Evolutionary conservation across 805 yeast genomes (phyloP), one percentile per base, ranked within the genome.

Genomic region (Ogataea sp.): DNA sequence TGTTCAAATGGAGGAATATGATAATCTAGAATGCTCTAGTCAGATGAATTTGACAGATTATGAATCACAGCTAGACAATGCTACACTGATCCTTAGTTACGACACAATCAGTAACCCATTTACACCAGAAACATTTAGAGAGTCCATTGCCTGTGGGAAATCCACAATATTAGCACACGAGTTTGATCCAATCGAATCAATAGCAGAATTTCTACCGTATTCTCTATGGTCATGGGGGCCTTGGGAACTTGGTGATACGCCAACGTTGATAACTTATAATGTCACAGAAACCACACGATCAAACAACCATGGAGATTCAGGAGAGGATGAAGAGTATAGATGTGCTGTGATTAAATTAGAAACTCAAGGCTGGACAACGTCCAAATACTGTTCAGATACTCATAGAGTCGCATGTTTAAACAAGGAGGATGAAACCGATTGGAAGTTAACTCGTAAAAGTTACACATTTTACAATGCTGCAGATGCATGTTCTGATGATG

Each of bases 221-320:
- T 58, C 71, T 0, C 42, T 72, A 28, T 88, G 96, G 96, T 72
- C 90, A 2, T 88, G 96, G 96, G 72, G 68, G 0, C 52, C 67
- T 0, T 56, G 60, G 9, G 73, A 81, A 51, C 93, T 93, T 1
- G 24, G 17, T 27, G 26, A 17, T 4, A 34, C 31, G 2, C 36
- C 36, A 23, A n/a, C 21, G 24, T 15, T 10, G 24, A 16, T 27
- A 31, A 15, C 34, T 4, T 16, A 30, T 30, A 30, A 39, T 17
- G 34, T 29, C 2, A 35, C 42, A 13, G 25, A 33, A n/a, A 8
- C 31, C 1, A 26, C 24, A 13, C 20, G 14, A 3, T 18, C 21
- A 10, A 31, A 17, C 6, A 14, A 21, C 4, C 11, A 18, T 24
- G 21, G 21, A 5, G 20, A 10, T 16, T 9, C 29, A 21, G 8